Base-by-base conservation (phyloP, 208 protist genomes). In the Crithidia brevicula region DNA sequence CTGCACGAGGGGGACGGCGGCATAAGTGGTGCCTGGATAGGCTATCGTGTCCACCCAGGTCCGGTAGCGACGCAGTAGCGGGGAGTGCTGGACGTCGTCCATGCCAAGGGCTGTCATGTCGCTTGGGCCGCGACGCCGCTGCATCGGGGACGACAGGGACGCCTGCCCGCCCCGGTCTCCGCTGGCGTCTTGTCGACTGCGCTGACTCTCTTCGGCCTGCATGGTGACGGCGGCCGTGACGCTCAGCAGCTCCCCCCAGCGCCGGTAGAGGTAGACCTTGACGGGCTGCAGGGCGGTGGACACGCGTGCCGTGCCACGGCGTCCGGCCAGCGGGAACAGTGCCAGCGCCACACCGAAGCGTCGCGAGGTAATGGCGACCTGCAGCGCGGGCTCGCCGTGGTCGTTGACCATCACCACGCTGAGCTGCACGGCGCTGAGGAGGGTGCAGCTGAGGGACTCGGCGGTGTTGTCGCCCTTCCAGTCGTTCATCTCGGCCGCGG, bases 291-390 rank as follows among this genome's bases (percentile, higher is more conserved):
- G 70, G 9, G 54, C 23, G 2, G 62, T 27, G 13, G 70, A 69
- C 30, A 76, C 62, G 4, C 70, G 70, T 4, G 70, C 70, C 10
- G 25, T 27, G 8, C 52, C 52, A 20, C 58, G 66, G 25, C 78
- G 78, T 0, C 73, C 67, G 3, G 57, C 38, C 10, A 79, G 59
- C 1, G 78, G 78, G 23, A 83, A 83, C 58, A 68, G 20, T 20
- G 64, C 57, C 0, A 79, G 31, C 4, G 68, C 78, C 28, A 83
- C 76, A 13, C 78, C 78, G 25, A 71, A 71, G 42, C 64, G 58
- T 10, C 78, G 72, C 3, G 78, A 79, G 13, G 72, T 64, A n/a
- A 74, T 60, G 9, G 78, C 72, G 25, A 83, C 73, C 45, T 67
- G 78, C 58, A 83, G 23, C 20, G 65, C 54, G 20, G 70, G 70